phyloP scores from a whole-genome alignment of 371 early-diverging fungal genomes.

The Mortierella sp. region DNA sequence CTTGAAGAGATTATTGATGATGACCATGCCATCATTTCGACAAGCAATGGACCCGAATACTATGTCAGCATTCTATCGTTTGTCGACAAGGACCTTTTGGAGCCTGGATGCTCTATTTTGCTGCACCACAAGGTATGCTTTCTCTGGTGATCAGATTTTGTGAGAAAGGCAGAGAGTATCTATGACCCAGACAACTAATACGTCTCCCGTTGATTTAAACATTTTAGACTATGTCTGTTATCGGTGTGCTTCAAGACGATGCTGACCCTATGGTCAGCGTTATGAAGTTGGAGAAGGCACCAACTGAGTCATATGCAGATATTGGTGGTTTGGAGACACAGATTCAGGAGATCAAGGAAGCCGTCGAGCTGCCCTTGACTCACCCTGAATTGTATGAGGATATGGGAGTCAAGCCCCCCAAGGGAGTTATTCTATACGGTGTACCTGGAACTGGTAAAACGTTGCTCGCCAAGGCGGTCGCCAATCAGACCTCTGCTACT shows the following conservation, averaged over 20 bases:
- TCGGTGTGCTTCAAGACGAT: conserved; percentile 98
- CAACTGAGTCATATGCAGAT: conserved; percentile 99
- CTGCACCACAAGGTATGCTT: conserved; percentile 96
- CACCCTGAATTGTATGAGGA: conserved; percentile 99
- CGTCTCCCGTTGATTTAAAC: not conserved
- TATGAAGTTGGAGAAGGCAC: conserved; percentile 99
- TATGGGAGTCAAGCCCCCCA: conserved; percentile 99
- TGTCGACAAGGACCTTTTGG: conserved; percentile 99
- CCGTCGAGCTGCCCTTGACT: conserved; percentile 99
- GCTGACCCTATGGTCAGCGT: conserved; percentile 99
- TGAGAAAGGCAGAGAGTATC: not conserved
- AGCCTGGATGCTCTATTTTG: conserved; percentile 98
- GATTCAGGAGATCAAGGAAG: conserved; percentile 99
- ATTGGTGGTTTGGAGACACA: conserved; percentile 99
- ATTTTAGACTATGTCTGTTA: conserved; percentile 85
- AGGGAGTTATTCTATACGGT: conserved; percentile 99
- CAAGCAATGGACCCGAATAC: conserved; percentile 97
- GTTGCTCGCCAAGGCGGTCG: conserved; percentile 99
- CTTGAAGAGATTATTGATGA: conserved; percentile 99
- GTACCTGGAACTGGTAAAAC: conserved; percentile 99
- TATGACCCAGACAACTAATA: not conserved
- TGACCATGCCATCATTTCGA: conserved; percentile 99
- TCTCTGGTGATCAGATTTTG: not conserved
- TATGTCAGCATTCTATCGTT: conserved; percentile 99
- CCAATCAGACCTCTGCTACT: conserved; percentile 99